phyloP scores from a whole-genome alignment of 257 asterid species.

The Solanum megistacrolobum region DNA sequence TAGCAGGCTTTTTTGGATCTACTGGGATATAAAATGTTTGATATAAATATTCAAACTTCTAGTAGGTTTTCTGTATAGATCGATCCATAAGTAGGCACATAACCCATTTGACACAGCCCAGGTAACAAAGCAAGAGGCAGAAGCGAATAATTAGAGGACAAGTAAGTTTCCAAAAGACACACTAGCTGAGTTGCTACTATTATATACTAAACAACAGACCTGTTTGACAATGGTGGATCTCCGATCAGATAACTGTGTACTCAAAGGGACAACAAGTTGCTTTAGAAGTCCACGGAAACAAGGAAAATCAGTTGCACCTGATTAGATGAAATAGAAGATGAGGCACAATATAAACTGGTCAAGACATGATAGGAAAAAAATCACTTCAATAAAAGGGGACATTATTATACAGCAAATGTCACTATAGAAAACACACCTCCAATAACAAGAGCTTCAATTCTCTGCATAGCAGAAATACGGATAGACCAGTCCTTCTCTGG shows the following conservation, averaged over 20 bases:
- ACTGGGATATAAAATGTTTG: not conserved
- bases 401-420: not conserved
- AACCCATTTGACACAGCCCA: not conserved
- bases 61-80: not conserved
- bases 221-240: constrained; percentile 98
- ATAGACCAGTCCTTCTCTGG: constrained; percentile 99
- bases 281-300: constrained; percentile 88
- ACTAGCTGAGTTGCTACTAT: not conserved
- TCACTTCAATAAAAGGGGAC: not conserved
- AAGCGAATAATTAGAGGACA: not conserved
- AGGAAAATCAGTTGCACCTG: constrained; percentile 91
- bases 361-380: not conserved
- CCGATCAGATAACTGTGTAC: constrained; percentile 89
- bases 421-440: constrained; percentile 62
- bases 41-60: not conserved
- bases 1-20: not conserved
- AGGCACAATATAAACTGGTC: not conserved
- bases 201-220: constrained; percentile 24
- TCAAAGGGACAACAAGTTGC: constrained; percentile 85
- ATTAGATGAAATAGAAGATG: constrained; percentile 7
- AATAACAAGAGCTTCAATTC: constrained; percentile 82
- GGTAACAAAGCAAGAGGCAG: not conserved
- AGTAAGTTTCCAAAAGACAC: not conserved
- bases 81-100: not conserved
- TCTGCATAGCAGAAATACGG: constrained; percentile 94